Evolutionary conservation across 495 filamentous ascomycete species (phyloP).

Genomic region (Apodospora peruviana): DNA sequence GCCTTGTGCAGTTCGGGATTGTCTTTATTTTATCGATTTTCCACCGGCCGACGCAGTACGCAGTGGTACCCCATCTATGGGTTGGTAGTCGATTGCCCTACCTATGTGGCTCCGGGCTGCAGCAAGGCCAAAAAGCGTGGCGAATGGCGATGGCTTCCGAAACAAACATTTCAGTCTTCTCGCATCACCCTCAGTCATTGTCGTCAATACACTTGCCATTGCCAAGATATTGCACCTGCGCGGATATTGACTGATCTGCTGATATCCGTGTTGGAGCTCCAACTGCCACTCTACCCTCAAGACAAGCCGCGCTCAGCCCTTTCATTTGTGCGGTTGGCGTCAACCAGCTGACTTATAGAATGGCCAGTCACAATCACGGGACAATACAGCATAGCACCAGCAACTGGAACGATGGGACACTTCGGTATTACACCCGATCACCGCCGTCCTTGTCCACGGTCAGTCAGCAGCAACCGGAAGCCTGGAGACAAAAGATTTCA

Average conservation of each 20-base stretch:
- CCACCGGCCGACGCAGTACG: neutral
- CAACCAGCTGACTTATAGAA: neutral
- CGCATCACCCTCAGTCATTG: no score
- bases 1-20: neutral
- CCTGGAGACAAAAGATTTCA: neutral
- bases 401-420: neutral
- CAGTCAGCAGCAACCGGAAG: neutral
- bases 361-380: no score
- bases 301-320: neutral
- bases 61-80: neutral
- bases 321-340: neutral
- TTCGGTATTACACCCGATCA: neutral
- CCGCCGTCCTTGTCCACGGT: neutral
- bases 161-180: no score
- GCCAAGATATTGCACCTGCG: no score
- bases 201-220: no score
- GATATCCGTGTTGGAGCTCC: neutral
- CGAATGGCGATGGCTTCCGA: neutral
- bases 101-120: neutral
- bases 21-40: neutral
- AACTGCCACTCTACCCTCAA: neutral
- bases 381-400: no score
- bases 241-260: no score
- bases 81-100: neutral
- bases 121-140: neutral